Conservation (phyloP, 768 basidiomycete genomes). For the Termitomyces sp. region DNA sequence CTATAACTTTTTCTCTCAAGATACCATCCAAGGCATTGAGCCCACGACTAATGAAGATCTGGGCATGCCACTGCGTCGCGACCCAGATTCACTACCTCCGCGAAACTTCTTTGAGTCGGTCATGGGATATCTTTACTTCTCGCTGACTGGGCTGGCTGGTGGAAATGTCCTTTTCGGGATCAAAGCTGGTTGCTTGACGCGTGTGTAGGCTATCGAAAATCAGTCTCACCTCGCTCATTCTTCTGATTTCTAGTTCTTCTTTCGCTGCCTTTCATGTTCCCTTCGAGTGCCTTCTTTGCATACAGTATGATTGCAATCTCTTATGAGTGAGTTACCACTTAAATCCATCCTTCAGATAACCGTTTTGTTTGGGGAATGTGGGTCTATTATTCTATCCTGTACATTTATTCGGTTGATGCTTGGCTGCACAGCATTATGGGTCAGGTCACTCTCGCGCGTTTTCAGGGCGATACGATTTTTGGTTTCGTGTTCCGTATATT, state of each 20-base stretch:
- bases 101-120: slow-evolving; percentile 51
- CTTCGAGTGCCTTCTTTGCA: slow-evolving; percentile 51
- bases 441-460: slow-evolving; percentile 66
- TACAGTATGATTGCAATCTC: slow-evolving; percentile 39
- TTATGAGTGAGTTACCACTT: not conserved
- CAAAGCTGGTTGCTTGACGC: slow-evolving; percentile 66
- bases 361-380: slow-evolving; percentile 72
- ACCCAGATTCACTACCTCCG: slow-evolving; percentile 76
- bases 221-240: not conserved
- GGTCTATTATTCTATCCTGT: slow-evolving; percentile 13
- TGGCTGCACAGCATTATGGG: slow-evolving; percentile 57
- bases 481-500: slow-evolving; percentile 57
- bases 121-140: slow-evolving; percentile 43
- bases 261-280: slow-evolving; percentile 56
- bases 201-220: slow-evolving; percentile 26
- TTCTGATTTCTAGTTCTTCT: slow-evolving; percentile 41
- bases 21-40: slow-evolving; percentile 54
- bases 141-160: slow-evolving; percentile 35
- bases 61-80: slow-evolving; percentile 52
- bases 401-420: not conserved
- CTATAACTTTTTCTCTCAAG: slow-evolving; percentile 16
- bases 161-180: slow-evolving; percentile 69
- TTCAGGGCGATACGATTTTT: slow-evolving; percentile 73
- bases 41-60: slow-evolving; percentile 43
- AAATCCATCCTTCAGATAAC: slow-evolving; percentile 38